Conservation (phyloP, 805 yeast genomes). For the Saturnispora galanensis region DNA sequence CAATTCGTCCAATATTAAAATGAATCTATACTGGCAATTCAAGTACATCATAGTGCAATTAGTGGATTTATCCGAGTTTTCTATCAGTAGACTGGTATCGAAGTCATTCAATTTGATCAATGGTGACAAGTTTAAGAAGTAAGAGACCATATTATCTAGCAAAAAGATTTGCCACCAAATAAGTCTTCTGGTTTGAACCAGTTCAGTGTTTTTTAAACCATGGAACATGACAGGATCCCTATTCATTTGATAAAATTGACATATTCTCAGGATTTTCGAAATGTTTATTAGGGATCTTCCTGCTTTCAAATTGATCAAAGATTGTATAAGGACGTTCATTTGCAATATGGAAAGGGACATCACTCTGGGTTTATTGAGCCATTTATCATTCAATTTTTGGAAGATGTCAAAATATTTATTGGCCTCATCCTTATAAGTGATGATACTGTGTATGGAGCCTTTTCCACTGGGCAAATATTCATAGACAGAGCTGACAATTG, state of each 20-base stretch:
- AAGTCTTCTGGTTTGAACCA: slow-evolving; percentile 43
- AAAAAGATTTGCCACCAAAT: slow-evolving; percentile 64
- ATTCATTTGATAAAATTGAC: slow-evolving; percentile 33
- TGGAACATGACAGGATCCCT: slow-evolving; percentile 51
- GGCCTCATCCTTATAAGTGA: slow-evolving; percentile 13
- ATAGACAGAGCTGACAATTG: slow-evolving; percentile 13
- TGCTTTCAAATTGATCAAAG: slow-evolving; percentile 18
- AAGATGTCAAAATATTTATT: slow-evolving; percentile 16
- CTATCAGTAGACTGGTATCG: slow-evolving; percentile 20
- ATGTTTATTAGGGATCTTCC: slow-evolving; percentile 19
- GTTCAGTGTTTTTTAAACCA: slow-evolving; percentile 36
- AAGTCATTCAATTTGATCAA: slow-evolving; percentile 18
- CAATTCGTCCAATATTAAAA: slow-evolving; percentile 42
- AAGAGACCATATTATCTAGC: slow-evolving; percentile 37
- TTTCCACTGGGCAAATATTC: slow-evolving; percentile 9
- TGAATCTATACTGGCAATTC: slow-evolving; percentile 24
- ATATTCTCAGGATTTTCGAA: slow-evolving; percentile 18
- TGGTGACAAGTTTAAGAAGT: slow-evolving; percentile 18
- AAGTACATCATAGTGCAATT: slow-evolving; percentile 15
- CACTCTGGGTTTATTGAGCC: slow-evolving; percentile 18
- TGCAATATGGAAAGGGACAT: slow-evolving; percentile 18
- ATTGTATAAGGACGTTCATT: slow-evolving; percentile 18
- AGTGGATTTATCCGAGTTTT: slow-evolving; percentile 9
- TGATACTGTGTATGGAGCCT: slow-evolving; percentile 9
- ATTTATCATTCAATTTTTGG: slow-evolving; percentile 12